These are phyloP conservation scores for Epichloe sylvatica DNA, from an alignment of 2,329 filamentous ascomycete genomes.

Conservation along the genomic window DNA sequence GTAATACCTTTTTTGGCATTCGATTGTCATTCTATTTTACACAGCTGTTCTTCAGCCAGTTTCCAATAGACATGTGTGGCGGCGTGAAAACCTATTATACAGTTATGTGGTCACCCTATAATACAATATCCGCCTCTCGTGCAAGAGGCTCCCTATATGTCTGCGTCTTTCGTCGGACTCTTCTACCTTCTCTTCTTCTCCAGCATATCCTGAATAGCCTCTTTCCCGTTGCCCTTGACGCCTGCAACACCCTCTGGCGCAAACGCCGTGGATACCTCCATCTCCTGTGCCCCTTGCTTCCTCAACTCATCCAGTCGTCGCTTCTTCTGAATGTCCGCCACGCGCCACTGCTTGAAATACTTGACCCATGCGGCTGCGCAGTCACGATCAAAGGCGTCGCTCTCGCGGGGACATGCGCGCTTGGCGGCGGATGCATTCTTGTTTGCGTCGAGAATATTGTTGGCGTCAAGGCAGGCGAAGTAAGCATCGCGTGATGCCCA, in stretches of 20 bases:
- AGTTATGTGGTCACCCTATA: not conserved
- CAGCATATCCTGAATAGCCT: slow-evolving; percentile 26
- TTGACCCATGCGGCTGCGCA: slow-evolving; percentile 91
- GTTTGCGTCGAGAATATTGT: slow-evolving; percentile 60
- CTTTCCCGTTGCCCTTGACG: slow-evolving; percentile 19
- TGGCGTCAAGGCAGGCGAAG: slow-evolving; percentile 73
- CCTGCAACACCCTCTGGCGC: slow-evolving; percentile 19
- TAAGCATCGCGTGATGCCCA: slow-evolving; percentile 83
- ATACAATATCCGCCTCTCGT: too few species aligned
- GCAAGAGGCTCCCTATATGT: too few species aligned
- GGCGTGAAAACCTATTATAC: not conserved
- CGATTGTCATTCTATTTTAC: too few species aligned
- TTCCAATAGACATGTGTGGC: not conserved
- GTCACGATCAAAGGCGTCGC: slow-evolving; percentile 58
- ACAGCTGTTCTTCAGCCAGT: not conserved
- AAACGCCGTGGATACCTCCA: slow-evolving; percentile 30
- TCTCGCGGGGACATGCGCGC: slow-evolving; percentile 27
- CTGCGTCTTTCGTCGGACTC: too few species aligned
- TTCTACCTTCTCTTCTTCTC: slow-evolving; percentile 20
- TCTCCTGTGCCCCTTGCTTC: slow-evolving; percentile 54
- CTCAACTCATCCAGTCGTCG: slow-evolving; percentile 62
- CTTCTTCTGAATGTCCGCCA: slow-evolving; percentile 81
- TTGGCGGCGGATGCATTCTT: slow-evolving; percentile 27
- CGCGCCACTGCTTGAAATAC: slow-evolving; percentile 94
- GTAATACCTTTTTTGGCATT: not conserved